Percentiles rank a stretch among this genome's conserved stretches.
phyloP scores from a whole-genome alignment of 2,329 filamentous ascomycete genomes.

The Aspergillus quadricinctus region DNA sequence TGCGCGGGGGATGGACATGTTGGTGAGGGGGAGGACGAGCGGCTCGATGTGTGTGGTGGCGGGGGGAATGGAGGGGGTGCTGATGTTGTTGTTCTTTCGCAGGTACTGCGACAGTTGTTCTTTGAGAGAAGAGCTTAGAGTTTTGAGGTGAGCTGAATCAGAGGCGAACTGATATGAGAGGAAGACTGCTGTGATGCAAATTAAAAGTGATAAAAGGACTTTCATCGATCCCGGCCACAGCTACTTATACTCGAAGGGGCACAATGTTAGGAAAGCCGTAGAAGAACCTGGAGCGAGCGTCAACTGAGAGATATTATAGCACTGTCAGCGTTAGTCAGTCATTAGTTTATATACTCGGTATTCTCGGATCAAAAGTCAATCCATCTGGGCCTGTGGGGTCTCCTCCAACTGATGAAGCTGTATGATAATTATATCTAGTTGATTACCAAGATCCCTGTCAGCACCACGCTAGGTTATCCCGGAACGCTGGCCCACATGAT shows the following conservation, averaged over 20 bases:
- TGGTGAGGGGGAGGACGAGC: constrained; percentile 32
- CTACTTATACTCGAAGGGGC: constrained; percentile 26
- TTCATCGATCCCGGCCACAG: constrained; percentile 26
- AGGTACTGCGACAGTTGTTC: constrained; percentile 15
- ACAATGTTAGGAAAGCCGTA: constrained; percentile 15
- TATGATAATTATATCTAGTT: background rate
- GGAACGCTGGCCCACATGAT: background rate
- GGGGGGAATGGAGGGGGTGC: constrained; percentile 4
- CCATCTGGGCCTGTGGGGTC: background rate
- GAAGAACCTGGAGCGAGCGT: constrained; percentile 14
- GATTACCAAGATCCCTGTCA: constrained; percentile 26
- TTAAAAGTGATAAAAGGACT: constrained; percentile 32
- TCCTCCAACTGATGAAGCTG: background rate
- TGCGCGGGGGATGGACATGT: constrained; percentile 66
- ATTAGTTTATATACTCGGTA: constrained; percentile 11
- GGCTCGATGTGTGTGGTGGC: constrained; percentile 3
- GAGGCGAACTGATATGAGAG: constrained; percentile 19
- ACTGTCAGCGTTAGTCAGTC: constrained; percentile 26
- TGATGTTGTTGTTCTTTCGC: constrained; percentile 5
- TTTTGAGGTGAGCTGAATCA: background rate
- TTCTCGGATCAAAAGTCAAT: background rate
- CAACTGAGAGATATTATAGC: background rate
- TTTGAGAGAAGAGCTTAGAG: constrained; percentile 1
- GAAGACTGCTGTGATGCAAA: constrained; percentile 34
- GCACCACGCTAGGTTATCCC: constrained; percentile 14